Evolutionary conservation across 345 rosid species (phyloP).

Genomic region (Syzygium aqueum): DNA sequence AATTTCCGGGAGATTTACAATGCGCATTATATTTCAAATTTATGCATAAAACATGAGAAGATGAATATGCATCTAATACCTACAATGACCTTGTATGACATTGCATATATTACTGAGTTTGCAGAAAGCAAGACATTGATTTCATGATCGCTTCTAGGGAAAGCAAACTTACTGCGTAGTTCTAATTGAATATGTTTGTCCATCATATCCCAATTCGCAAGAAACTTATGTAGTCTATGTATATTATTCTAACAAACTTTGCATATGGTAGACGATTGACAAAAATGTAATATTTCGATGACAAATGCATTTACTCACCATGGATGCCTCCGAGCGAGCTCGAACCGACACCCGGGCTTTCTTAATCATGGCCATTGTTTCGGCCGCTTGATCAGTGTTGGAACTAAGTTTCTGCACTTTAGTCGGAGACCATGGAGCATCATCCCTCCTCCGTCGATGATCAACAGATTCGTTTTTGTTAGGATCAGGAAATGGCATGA

Average conservation of each 20-base stretch:
- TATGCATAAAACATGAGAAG: background rate
- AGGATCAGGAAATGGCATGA: background rate
- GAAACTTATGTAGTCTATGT: background rate
- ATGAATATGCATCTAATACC: background rate
- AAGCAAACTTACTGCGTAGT: background rate
- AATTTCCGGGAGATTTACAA: background rate
- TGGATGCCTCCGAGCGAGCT: conserved; percentile 52
- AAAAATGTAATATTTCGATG: background rate
- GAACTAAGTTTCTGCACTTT: background rate
- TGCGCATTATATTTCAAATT: background rate
- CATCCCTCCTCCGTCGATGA: background rate
- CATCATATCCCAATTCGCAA: background rate
- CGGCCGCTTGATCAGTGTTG: conserved; percentile 1
- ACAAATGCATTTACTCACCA: conserved; percentile 18
- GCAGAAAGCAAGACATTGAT: background rate
- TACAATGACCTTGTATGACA: background rate
- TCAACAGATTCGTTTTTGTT: background rate
- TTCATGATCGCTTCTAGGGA: background rate
- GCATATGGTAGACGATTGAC: background rate
- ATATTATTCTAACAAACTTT: background rate
- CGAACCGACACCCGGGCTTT: conserved; percentile 70
- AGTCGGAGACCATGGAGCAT: background rate
- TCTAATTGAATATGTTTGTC: background rate
- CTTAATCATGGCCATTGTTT: conserved; percentile 25
- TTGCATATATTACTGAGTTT: background rate